Evolutionary conservation across 768 basidiomycete species (phyloP).

Genomic region (Rubroboletus satanas): DNA sequence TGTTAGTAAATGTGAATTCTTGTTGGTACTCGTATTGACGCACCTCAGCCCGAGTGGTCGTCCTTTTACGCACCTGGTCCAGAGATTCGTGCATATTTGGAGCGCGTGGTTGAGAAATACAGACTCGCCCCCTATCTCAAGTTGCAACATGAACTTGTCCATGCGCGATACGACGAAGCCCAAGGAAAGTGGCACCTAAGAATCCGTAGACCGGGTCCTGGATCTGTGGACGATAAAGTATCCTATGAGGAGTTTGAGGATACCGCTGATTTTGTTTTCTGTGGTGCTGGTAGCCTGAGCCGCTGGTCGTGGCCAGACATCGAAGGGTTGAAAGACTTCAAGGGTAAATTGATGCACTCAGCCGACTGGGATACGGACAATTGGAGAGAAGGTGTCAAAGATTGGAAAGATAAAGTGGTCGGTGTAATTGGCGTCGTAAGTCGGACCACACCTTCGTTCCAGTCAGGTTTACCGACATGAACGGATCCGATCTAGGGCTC

Average conservation of each 20-base stretch:
- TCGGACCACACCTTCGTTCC: not conserved
- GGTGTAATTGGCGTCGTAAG: slow-evolving; percentile 58
- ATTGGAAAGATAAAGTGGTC: slow-evolving; percentile 51
- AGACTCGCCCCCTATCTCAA: slow-evolving; percentile 51
- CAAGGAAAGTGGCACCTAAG: slow-evolving; percentile 55
- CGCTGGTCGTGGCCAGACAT: slow-evolving; percentile 70
- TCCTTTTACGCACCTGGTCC: slow-evolving; percentile 55
- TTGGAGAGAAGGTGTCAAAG: slow-evolving; percentile 44
- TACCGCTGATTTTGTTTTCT: slow-evolving; percentile 53
- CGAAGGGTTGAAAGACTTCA: slow-evolving; percentile 50
- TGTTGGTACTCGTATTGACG: not conserved
- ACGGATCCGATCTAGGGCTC: slow-evolving; percentile 43
- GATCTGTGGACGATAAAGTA: slow-evolving; percentile 12
- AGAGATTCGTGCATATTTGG: slow-evolving; percentile 56
- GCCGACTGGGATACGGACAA: slow-evolving; percentile 52
- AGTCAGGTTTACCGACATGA: not conserved
- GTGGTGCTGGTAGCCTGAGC: slow-evolving; percentile 49
- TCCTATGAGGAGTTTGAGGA: slow-evolving; percentile 48
- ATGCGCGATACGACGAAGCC: slow-evolving; percentile 47
- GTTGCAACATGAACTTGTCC: slow-evolving; percentile 50
- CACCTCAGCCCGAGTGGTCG: slow-evolving; percentile 53
- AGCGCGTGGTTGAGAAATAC: slow-evolving; percentile 54
- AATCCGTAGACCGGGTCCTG: slow-evolving; percentile 34
- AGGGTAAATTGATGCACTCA: slow-evolving; percentile 59
- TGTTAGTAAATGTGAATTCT: slow-evolving; percentile 24